Evolutionary conservation across 2,329 filamentous ascomycete species (phyloP).

Genomic region (Diplodia seriata): DNA sequence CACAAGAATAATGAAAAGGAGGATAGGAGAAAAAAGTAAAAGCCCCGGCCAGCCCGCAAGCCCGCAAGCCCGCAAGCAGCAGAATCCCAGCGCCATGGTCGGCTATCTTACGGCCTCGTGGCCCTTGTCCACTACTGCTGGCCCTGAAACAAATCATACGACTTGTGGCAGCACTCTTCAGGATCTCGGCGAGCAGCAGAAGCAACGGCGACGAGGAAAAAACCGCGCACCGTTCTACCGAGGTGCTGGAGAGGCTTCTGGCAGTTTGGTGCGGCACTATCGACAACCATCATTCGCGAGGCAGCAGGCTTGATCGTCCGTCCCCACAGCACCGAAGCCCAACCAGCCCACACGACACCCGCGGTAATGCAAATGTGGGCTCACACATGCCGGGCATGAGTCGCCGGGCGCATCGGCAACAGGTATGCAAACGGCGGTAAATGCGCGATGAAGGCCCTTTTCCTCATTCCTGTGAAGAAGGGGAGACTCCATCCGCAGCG

Average conservation of each 20-base stretch:
- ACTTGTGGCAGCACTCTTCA: neutral
- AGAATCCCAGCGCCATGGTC: neutral
- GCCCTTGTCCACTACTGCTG: neutral
- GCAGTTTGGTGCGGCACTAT: neutral
- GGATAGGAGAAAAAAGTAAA: neutral
- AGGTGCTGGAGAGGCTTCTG: neutral
- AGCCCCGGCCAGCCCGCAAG: conserved; percentile 6
- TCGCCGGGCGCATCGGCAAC: neutral
- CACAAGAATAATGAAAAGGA: neutral
- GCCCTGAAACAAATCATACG: neutral
- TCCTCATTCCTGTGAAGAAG: neutral
- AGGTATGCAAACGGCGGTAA: neutral
- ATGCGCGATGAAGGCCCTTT: neutral
- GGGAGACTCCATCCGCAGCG: neutral
- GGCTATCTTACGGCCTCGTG: neutral
- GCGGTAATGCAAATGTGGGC: neutral
- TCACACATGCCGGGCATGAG: conserved; percentile 4
- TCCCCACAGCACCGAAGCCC: neutral
- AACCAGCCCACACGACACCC: neutral
- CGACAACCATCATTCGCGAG: neutral
- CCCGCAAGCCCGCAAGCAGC: conserved; percentile 8
- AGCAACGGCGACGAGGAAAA: neutral
- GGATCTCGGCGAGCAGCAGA: neutral
- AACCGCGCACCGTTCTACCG: neutral
- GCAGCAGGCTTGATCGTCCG: neutral